Evolutionary conservation across 164 flowering plant genomes (phyloP), one percentile per base, ranked within the genome.

Genomic region (Stephania japonica): DNA sequence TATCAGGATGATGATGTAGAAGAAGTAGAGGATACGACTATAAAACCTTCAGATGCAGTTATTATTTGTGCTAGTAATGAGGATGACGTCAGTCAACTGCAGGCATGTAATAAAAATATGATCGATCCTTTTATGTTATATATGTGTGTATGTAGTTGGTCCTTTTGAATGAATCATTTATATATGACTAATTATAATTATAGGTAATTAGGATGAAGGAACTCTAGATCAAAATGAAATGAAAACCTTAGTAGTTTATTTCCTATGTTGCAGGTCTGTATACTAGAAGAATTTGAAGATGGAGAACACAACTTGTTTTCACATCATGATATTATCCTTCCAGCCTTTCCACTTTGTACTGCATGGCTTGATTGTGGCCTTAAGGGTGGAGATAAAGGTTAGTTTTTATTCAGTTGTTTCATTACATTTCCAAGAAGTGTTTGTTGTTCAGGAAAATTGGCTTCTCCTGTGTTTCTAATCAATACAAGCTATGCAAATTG

Each of bases 1-100:
- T 77, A 32, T n/a, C 77, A 94, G 92, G 97, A 85, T 79, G 86
- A 86, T 38, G 99, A 95, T 49, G 97, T 90, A 76, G n/a, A n/a
- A n/a, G 99, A 93, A 75, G 73, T 79, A 21, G 97, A 95, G 77
- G 97, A 95, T 79, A 78, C 83, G 85, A 76, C 78, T 19, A 91
- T 95, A 79, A 84, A 84, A 74, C 86, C 93, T 68, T 80, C 81
- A 23, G 98, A 93, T 85, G 77, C 87, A 14, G 90, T 95, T 74
- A 84, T 95, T 14, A 86, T 95, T 41, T 90, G 97, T 87, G 94
- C 99, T 26, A 86, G 90, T n/a, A 85, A 80, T 80, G 93, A 89
- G 73, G 98, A 95, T 65, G 92, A 89, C 73, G 83, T 87, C 82
- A 86, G 86, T 73, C 88, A 83, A 72, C 89, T 95, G 26, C 91